Base-by-base conservation (phyloP, 108 stramenopile genomes). In the Cyclostephanos tholiformis region DNA sequence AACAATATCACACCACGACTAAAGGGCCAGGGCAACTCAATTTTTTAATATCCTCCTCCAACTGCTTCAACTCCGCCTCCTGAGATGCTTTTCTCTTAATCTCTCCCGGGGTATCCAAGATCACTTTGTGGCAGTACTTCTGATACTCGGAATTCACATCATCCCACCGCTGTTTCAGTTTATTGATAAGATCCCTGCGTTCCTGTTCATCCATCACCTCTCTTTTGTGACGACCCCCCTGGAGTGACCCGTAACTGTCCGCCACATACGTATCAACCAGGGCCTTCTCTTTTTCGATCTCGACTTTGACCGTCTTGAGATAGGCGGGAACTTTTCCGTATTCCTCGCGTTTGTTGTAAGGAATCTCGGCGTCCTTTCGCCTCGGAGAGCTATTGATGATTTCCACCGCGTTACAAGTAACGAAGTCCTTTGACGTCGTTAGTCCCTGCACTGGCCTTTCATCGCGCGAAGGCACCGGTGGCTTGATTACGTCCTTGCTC, bases 291-390 rank as follows among this genome's bases (percentile, higher is more conserved):
- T 84, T 51, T 11, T 64, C 55, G 25, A 95, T 84, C 51, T 91
- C 86, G 27, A 67, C 83, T 75, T 93, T 88, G 13, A 93, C 85
- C 23, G 82, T 82, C 17, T 51, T 46, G 38, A 95, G 80, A 67
- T 93, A 95, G 12, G 83, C 70, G 12, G 94, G 94, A 9, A 93
- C 87, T 72, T 88, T 93, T 60, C 91, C 94, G 46, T 87, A 95
- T 36, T 92, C 92, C 48, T 89, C 91, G 62, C 91, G 89, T 14
- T 55, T 44, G 32, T 75, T 71, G 76, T 89, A 91, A 66, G 87
- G 76, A 8, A 77, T 35, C 44, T 84, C 72, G 0, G 66, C 72
- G 5, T 57, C 64, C 38, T 72, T 66, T 14, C 35, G 60, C 51
- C 81, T 77, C 81, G 86, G 84, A 26, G 67, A 76, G 51, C 84